Conservation (phyloP, 768 basidiomycete species). For the Hericium rajendrae region DNA sequence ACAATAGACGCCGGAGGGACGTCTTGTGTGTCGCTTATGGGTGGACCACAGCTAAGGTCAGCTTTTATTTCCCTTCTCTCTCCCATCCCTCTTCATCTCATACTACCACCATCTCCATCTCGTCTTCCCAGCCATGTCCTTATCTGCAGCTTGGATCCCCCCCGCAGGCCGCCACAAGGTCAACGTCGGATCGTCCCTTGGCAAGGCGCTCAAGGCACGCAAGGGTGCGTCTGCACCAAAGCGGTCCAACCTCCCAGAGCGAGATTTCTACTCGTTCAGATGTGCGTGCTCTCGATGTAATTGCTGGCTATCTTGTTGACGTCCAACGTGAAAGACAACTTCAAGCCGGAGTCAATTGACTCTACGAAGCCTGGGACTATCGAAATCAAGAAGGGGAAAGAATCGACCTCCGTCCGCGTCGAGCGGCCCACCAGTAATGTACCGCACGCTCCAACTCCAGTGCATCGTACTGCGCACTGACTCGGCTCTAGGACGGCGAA, state of each 20-base stretch:
- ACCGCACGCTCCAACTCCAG: neutral
- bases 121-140: too few species aligned
- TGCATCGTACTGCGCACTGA: conserved; percentile 2
- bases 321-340: conserved; percentile 43
- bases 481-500: conserved; percentile 35
- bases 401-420: conserved; percentile 42
- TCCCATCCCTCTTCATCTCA: too few species aligned
- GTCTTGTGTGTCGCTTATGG: too few species aligned
- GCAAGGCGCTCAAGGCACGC: conserved; percentile 59
- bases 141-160: conserved; percentile 10
- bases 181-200: conserved; percentile 51
- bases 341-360: conserved; percentile 68
- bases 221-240: conserved; percentile 37
- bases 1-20: too few species aligned
- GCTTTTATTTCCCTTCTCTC: too few species aligned
- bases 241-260: conserved; percentile 44
- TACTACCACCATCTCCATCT: too few species aligned
- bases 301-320: neutral
- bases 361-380: conserved; percentile 53
- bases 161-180: conserved; percentile 43
- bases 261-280: conserved; percentile 69
- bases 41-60: too few species aligned
- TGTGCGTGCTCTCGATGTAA: conserved; percentile 34
- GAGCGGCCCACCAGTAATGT: conserved; percentile 65
- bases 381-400: conserved; percentile 46